phyloP scores from a whole-genome alignment of 257 asterid species.

The Galeopsis tetrahit region DNA sequence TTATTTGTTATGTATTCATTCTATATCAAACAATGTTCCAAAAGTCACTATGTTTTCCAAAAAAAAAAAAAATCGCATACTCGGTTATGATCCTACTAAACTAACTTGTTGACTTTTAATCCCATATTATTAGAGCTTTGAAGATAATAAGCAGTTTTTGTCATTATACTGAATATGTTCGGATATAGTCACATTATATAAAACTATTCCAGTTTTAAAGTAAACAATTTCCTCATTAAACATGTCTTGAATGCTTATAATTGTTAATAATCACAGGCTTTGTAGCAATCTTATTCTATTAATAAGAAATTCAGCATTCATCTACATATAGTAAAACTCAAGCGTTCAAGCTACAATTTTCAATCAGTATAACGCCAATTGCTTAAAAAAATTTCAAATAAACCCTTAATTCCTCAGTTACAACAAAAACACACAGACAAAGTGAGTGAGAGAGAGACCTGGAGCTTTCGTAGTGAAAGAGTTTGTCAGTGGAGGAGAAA shows the following conservation, averaged over 20 bases:
- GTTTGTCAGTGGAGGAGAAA: too few species aligned
- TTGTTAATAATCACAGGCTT: background rate
- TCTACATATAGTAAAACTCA: slow-evolving; percentile 6
- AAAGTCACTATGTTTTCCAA: too few species aligned
- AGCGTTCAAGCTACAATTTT: background rate
- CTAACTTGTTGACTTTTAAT: background rate
- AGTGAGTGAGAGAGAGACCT: too few species aligned
- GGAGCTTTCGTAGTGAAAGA: too few species aligned
- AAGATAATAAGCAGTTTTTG: slow-evolving; percentile 1
- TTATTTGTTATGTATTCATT: background rate
- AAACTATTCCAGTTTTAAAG: background rate
- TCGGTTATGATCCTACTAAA: too few species aligned
- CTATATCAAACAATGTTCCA: background rate
- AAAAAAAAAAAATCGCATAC: too few species aligned
- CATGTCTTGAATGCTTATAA: background rate
- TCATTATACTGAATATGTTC: background rate
- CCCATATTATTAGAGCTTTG: background rate
- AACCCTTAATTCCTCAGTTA: too few species aligned
- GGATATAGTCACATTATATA: background rate
- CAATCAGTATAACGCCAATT: slow-evolving; percentile 4
- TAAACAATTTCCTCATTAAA: background rate
- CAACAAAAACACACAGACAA: too few species aligned
- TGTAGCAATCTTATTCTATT: background rate
- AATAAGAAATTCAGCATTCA: slow-evolving; percentile 10
- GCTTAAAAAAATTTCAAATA: slow-evolving; percentile 5